Evolutionary conservation across 2,329 filamentous ascomycete species (phyloP), one percentile per base, ranked within the genome.

Genomic region (Fusarium papillatum): DNA sequence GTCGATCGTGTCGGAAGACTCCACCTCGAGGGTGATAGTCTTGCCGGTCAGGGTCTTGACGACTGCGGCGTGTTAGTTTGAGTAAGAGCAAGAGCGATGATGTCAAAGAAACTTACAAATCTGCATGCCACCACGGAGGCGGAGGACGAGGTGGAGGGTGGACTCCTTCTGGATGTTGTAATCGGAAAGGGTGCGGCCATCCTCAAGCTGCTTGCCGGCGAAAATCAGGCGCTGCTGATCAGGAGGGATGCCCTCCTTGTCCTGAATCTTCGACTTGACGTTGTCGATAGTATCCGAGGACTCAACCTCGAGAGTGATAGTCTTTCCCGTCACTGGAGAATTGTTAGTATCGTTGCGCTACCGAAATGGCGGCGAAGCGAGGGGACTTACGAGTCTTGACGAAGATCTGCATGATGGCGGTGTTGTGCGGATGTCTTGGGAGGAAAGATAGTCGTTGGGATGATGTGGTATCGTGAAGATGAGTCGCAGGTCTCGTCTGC

Each of bases 171-270:
- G 88, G 67, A 90, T 91, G 81, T 89, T 89, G 86, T 90, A 89
- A 73, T 89, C 88, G 65, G 86, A 87, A 10, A 90, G 85, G 68
- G 88, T 90, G 66, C 88, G 88, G 72, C 96, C 96, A 79, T 98
- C 96, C 85, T 98, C 96, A 6, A 98, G 92, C 85, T 98, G 96
- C 90, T 98, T 98, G 73, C 96, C 96, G 55, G 96, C 96, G 79
- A 98, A 98, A 84, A 98, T 98, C 78, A 98, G 86, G 80, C 96
- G 96, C 88, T 98, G 96, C 87, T 98, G 96, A 83, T 98, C 96
- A 14, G 96, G 96, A 59, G 96, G 96, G 68, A 98, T 98, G 53
- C 96, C 96, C 87, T 98, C 96, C 92, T 98, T 98, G 83, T 98
- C 96, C 86, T 98, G 96, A 63, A 98, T 98, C 92, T 98, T 98